These are phyloP conservation scores for Populus davidiana DNA, from an alignment of 345 rosid species.

Conservation along the genomic window DNA sequence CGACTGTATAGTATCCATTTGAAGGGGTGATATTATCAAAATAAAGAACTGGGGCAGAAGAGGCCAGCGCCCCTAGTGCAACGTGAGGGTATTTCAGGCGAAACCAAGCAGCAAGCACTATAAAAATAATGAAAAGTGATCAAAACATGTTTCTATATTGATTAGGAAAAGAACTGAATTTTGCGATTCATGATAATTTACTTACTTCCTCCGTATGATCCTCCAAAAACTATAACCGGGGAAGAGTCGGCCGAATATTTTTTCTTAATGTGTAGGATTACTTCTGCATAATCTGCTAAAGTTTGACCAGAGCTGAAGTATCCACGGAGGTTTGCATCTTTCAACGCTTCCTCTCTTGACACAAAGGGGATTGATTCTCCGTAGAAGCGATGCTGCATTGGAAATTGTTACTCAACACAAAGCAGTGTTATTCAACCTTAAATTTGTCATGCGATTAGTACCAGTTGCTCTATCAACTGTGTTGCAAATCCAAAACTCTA, in stretches of 20 bases:
- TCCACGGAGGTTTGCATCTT: constrained; percentile 7
- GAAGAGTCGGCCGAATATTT: neutral
- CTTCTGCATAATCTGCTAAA: constrained; percentile 16
- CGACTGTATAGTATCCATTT: constrained; percentile 17
- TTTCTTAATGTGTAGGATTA: constrained; percentile 4
- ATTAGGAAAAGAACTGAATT: neutral
- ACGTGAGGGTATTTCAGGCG: constrained; percentile 40
- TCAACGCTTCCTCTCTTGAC: neutral
- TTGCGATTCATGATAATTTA: neutral
- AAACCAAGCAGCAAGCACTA: constrained; percentile 16
- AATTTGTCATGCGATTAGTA: too few relatives aligned
- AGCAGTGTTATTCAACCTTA: too few relatives aligned
- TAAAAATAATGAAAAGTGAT: neutral
- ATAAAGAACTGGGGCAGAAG: constrained; percentile 42
- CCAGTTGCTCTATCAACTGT: too few relatives aligned
- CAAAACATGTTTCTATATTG: neutral
- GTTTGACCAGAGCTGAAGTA: constrained; percentile 15
- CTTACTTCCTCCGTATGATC: constrained; percentile 15
- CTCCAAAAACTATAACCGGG: constrained; percentile 11
- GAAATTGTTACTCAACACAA: neutral
- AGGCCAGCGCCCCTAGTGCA: constrained; percentile 38
- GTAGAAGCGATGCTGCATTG: constrained; percentile 1
- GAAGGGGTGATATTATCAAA: constrained; percentile 24
- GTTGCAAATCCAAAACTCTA: too few relatives aligned
- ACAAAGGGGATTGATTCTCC: constrained; percentile 12